Conservation (phyloP, 139 green algal genomes). For the Picochlorum sp. region DNA sequence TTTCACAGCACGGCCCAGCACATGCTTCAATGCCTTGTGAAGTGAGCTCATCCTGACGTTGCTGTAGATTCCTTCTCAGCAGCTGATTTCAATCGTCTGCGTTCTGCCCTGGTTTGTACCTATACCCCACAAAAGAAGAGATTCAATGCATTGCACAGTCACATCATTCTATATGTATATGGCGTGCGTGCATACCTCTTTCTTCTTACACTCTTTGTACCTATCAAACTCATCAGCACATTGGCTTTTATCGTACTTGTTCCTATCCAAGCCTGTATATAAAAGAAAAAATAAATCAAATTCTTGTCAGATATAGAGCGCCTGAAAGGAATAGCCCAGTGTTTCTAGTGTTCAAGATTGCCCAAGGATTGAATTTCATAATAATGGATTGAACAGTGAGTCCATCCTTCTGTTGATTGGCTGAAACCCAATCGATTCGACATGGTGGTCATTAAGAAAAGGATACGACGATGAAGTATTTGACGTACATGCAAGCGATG, state of each 20-base stretch:
- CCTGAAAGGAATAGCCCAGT: too few relatives aligned
- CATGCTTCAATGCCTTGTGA: neutral
- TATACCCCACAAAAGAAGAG: too few relatives aligned
- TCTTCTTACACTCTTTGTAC: constrained; percentile 29
- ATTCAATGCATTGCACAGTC: too few relatives aligned
- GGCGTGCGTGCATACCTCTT: constrained; percentile 11
- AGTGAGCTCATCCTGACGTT: too few relatives aligned
- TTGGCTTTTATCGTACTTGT: constrained; percentile 21
- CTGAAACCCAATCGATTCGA: neutral
- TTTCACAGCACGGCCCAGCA: neutral
- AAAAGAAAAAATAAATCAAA: neutral
- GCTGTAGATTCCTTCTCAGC: too few relatives aligned
- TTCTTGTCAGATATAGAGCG: neutral
- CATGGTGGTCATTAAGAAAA: neutral
- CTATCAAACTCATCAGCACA: constrained; percentile 19
- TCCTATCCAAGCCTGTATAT: constrained; percentile 23
- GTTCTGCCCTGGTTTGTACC: too few relatives aligned
- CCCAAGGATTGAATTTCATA: too few relatives aligned
- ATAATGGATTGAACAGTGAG: too few relatives aligned
- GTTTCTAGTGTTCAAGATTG: too few relatives aligned
- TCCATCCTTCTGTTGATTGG: neutral
- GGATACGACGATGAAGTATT: neutral
- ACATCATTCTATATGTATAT: too few relatives aligned
- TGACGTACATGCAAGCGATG: constrained; percentile 2
- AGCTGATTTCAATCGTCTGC: too few relatives aligned